Conservation (phyloP, 805 yeast genomes). For the Saturnispora mendoncae region DNA sequence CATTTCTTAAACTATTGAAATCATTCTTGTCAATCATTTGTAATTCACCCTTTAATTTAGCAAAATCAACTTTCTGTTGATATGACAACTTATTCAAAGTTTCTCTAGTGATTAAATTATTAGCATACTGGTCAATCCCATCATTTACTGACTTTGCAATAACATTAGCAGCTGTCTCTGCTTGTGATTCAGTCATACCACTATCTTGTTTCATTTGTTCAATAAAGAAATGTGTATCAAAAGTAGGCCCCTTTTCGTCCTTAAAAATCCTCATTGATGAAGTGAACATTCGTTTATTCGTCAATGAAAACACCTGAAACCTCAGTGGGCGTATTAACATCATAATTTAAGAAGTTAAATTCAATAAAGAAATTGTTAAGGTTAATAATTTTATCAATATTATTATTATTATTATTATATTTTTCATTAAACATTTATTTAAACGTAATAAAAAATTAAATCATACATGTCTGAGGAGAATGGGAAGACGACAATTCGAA, state of each 20-base stretch:
- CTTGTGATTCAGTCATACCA: constrained; percentile 69
- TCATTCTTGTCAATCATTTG: constrained; percentile 84
- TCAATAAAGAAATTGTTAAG: no score
- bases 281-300: constrained; percentile 1
- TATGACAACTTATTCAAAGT: constrained; percentile 76
- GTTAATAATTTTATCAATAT: no score
- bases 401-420: no score
- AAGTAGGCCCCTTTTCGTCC: constrained; percentile 29
- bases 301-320: no score
- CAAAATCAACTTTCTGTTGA: constrained; percentile 94
- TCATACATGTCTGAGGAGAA: no score
- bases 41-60: constrained; percentile 85
- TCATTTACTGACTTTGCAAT: constrained; percentile 70
- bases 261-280: not conserved
- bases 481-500: not conserved
- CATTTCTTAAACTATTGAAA: constrained; percentile 70
- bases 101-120: constrained; percentile 78
- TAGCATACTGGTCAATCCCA: constrained; percentile 65
- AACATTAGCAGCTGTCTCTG: constrained; percentile 68
- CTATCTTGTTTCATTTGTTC: constrained; percentile 49
- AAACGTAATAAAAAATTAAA: no score
- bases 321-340: not conserved
- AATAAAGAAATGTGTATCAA: constrained; percentile 72
- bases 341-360: no score
- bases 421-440: no score